phyloP scores from a whole-genome alignment of 2,329 filamentous ascomycete species.

The Thyridium curvatum region DNA sequence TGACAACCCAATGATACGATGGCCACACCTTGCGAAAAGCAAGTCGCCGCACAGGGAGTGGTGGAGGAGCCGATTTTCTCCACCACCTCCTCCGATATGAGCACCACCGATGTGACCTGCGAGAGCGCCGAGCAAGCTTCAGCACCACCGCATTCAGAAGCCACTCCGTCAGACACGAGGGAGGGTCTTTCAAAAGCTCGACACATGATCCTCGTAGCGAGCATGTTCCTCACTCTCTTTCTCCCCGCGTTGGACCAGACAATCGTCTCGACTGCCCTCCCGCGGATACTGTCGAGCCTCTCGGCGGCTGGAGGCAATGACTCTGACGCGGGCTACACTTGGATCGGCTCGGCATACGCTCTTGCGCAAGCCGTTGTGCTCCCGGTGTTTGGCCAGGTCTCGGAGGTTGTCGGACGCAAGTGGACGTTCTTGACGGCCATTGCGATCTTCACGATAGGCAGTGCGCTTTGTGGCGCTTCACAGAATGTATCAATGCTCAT shows the following conservation, averaged over 20 bases:
- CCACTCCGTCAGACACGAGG: no score
- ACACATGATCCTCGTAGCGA: conserved; percentile 3
- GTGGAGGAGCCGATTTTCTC: no score
- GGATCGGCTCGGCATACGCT: conserved; percentile 5
- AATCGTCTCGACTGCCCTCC: conserved; percentile 5
- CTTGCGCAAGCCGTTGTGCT: conserved; percentile 6
- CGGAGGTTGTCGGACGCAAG: conserved; percentile 4
- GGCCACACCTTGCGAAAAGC: no score
- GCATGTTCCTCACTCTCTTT: conserved; percentile 7
- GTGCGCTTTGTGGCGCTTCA: conserved; percentile 4
- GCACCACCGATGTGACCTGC: no score
- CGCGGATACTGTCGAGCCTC: conserved; percentile 5
- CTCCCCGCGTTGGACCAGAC: conserved; percentile 6
- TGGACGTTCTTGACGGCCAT: conserved; percentile 5
- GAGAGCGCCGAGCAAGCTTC: no score
- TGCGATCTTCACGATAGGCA: conserved; percentile 1
- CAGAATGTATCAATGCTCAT: conserved; percentile 5
- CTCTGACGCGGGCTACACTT: conserved; percentile 5
- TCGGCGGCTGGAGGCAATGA: background rate
- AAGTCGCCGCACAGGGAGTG: no score
- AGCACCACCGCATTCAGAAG: no score
- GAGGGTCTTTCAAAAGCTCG: conserved; percentile 2
- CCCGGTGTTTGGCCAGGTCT: conserved; percentile 5
- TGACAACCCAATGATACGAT: no score
- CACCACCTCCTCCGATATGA: no score